Base-by-base conservation (phyloP, 768 basidiomycete genomes). In the Calocybe indica region DNA sequence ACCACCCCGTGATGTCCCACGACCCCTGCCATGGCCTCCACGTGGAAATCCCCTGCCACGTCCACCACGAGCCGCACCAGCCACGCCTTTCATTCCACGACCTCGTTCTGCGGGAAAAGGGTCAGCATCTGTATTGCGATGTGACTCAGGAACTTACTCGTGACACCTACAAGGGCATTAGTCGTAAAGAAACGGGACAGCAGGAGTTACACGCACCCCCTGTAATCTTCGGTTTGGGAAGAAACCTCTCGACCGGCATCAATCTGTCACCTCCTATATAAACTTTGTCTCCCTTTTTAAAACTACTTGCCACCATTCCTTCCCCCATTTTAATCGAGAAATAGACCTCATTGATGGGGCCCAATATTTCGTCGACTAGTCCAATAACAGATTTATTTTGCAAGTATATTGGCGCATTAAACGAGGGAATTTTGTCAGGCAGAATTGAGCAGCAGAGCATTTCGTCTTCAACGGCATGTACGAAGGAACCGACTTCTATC, bases 291-390 rank as follows among this genome's bases (percentile, higher is more conserved):
- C 96, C 96, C 60, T 88, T 90, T 71, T 95, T 89, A 71, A 99
- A 99, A 64, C 90, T 92, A 55, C 72, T 85, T 6, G 96, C 94
- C 41, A 94, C 82, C 85, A 98, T 92, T 31, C 96, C 96, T 49
- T 89, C 85, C 13, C 85, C 81, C 88, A 97, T 96, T 74, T 98
- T 99, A 54, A 99, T 79, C 2, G 93, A 94, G 62, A 99, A 98
- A 68, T 83, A 98, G 49, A 98, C 93, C 63, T 98, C 92, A 63
- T 96, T 99, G 65, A 99, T 94, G 11, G 96, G 95, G 2, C 96
- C 96, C n/a, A 99, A 79, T 56, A 99, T 98, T 68, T 99, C 96
- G 68, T 99, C 96, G 37, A 99, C 88, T 70, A 96, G 97, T 52
- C 96, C 95, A 52, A 98, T 92, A 55, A 82, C 76, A 7, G 92